Percentiles rank a stretch among this genome's conserved stretches.
These are phyloP conservation scores for Baudoinia panamericana DNA, from an alignment of 495 filamentous ascomycete species.

Conservation along the genomic window DNA sequence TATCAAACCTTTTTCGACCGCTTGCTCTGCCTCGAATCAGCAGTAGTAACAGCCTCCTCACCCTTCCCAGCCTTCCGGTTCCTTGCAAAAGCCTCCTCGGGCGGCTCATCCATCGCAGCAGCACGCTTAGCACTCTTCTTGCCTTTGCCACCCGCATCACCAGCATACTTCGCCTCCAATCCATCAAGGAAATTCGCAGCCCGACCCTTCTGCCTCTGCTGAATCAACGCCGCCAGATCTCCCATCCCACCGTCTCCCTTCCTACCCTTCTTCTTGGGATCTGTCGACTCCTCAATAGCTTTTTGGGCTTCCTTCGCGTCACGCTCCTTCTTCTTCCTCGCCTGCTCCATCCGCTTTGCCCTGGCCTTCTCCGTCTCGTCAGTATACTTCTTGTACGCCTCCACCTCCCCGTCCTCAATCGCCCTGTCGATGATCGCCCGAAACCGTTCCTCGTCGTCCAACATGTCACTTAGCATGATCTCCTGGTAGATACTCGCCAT, in stretches of 20 bases:
- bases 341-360: constrained; percentile 13
- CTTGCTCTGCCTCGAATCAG: constrained; percentile 11
- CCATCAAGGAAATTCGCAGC: constrained; percentile 46
- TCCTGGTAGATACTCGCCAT: constrained; percentile 62
- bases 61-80: constrained; percentile 21
- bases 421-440: constrained; percentile 64
- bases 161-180: constrained; percentile 62
- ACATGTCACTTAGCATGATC: constrained; percentile 72
- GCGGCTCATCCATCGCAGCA: constrained; percentile 37
- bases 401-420: constrained; percentile 53
- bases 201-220: constrained; percentile 40
- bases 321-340: constrained; percentile 14
- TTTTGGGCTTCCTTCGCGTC: constrained; percentile 61
- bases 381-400: constrained; percentile 52
- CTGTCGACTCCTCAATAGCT: constrained; percentile 46
- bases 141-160: constrained; percentile 34
- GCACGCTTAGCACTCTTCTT: constrained; percentile 36
- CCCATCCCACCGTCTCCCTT: constrained; percentile 26
- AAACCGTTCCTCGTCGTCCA: constrained; percentile 81
- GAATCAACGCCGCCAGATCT: constrained; percentile 48
- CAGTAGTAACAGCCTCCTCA: neutral
- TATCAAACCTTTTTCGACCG: constrained; percentile 2
- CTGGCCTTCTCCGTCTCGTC: constrained; percentile 41
- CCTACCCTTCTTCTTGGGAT: constrained; percentile 25
- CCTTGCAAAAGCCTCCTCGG: constrained; percentile 56